phyloP scores from a whole-genome alignment of 345 rosid genomes.

The Aquilaria sinensis region DNA sequence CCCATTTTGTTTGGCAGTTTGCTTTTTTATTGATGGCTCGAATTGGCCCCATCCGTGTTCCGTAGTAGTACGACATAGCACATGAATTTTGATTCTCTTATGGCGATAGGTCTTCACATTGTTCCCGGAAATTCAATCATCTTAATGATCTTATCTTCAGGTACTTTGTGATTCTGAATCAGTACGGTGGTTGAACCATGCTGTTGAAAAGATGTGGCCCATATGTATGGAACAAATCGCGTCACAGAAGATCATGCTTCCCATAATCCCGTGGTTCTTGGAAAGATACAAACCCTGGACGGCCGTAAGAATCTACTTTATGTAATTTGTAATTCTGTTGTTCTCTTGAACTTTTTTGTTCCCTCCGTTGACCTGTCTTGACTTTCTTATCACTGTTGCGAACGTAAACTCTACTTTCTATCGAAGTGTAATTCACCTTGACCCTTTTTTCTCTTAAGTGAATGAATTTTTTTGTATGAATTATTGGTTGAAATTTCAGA shows the following conservation, averaged over 20 bases:
- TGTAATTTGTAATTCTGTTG: not conserved
- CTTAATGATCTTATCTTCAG: constrained; percentile 28
- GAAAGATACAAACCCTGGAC: constrained; percentile 98
- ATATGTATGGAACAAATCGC: constrained; percentile 85
- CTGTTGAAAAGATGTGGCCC: constrained; percentile 88
- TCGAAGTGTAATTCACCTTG: too few species aligned
- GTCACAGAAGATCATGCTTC: constrained; percentile 87
- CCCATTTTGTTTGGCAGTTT: not conserved
- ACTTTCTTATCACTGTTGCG: not conserved
- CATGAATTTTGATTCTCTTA: not conserved
- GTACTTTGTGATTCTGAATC: constrained; percentile 83
- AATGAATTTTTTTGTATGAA: too few species aligned
- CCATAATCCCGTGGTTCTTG: constrained; percentile 95
- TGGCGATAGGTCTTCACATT: not conserved
- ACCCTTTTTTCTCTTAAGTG: too few species aligned
- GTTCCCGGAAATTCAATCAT: not conserved
- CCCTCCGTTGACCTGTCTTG: not conserved
- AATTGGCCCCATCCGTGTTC: not conserved
- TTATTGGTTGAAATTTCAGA: too few species aligned
- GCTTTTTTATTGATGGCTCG: constrained; percentile 6
- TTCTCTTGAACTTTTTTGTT: not conserved
- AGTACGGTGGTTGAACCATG: constrained; percentile 86
- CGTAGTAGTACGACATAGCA: not conserved
- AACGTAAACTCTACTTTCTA: too few species aligned
- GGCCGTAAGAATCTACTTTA: constrained; percentile 41